A percentile compares a stretch with the other conserved stretches of the same genome.
These are phyloP conservation scores for Phialemonium atrogriseum DNA, from an alignment of 2,329 filamentous ascomycete species.

Conservation along the genomic window DNA sequence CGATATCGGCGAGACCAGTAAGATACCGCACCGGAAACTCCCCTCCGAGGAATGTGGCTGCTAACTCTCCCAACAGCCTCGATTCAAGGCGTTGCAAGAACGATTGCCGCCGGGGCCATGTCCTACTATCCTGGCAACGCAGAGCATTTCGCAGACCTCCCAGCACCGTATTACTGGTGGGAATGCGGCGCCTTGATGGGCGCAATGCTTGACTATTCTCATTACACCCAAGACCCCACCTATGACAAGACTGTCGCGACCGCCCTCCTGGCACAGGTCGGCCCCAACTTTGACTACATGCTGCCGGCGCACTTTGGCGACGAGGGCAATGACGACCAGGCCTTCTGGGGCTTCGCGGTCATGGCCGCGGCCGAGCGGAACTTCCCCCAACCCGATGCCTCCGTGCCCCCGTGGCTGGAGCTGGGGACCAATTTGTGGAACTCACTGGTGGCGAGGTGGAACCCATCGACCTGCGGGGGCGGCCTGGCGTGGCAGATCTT, in stretches of 20 bases:
- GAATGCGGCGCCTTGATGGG: slow-evolving; percentile 58
- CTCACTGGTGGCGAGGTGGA: slow-evolving; percentile 62
- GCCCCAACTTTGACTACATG: slow-evolving; percentile 53
- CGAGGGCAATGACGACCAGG: slow-evolving; percentile 68
- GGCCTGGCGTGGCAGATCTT: slow-evolving; percentile 81
- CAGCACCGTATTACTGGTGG: slow-evolving; percentile 63
- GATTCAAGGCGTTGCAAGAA: slow-evolving; percentile 51
- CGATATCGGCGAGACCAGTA: slow-evolving; percentile 27
- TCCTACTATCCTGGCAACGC: slow-evolving; percentile 52
- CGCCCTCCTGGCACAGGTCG: slow-evolving; percentile 50
- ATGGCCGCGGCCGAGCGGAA: slow-evolving; percentile 62
- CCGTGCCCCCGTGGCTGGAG: slow-evolving; percentile 54
- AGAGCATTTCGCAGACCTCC: slow-evolving; percentile 54
- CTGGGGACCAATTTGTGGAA: slow-evolving; percentile 67
- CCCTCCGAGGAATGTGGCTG: too few relatives aligned
- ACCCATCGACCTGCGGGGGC: slow-evolving; percentile 56
- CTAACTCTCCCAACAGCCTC: slow-evolving; percentile 37
- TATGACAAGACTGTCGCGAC: slow-evolving; percentile 54
- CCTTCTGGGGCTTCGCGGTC: slow-evolving; percentile 63
- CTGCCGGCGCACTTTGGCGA: slow-evolving; percentile 44
- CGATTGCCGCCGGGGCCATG: slow-evolving; percentile 53
- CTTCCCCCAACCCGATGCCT: slow-evolving; percentile 51
- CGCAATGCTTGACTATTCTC: slow-evolving; percentile 61
- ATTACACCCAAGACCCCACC: slow-evolving; percentile 53
- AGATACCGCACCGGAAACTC: slow-evolving; percentile 8